Percentiles rank a stretch among this genome's conserved stretches.
Conservation (phyloP, 176 grass and related monocot genomes). For the Juncus effusus region DNA sequence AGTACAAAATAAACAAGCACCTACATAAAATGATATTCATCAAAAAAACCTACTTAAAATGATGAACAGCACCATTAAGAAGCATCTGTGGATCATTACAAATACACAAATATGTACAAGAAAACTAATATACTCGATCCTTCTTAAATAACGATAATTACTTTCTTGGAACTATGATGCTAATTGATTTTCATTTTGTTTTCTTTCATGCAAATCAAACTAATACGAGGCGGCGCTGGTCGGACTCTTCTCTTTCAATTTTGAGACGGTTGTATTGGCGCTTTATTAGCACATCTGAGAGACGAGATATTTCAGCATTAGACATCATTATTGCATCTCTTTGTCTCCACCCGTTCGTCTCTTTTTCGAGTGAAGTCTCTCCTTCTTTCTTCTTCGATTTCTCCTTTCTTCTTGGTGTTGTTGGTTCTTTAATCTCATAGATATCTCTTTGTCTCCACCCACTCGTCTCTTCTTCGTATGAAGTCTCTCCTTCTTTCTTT, state of each 20-base stretch:
- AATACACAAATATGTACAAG: no score
- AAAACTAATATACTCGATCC: no score
- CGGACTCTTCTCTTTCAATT: constrained; percentile 31
- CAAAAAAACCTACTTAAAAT: no score
- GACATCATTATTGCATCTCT: constrained; percentile 10
- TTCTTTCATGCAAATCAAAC: no score
- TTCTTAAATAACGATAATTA: no score
- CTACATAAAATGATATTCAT: no score
- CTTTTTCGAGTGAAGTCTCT: not conserved
- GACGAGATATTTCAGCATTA: constrained; percentile 31
- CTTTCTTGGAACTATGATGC: no score
- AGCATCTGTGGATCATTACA: no score
- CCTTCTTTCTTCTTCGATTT: not conserved
- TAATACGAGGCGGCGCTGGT: constrained; percentile 16
- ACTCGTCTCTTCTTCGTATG: not conserved
- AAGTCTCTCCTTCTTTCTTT: not conserved
- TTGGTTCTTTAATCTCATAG: not conserved
- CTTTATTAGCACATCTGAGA: constrained; percentile 40
- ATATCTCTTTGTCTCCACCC: constrained; percentile 17
- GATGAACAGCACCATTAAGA: no score
- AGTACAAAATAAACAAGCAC: no score
- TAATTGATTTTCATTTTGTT: no score
- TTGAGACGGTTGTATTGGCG: constrained; percentile 30
- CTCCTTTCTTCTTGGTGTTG: not conserved
- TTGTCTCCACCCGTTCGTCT: constrained; percentile 16